Percentiles rank a stretch among this genome's conserved stretches.
Conservation (phyloP, 129 eudicot genomes). For the Heracleum sosnowskyi region DNA sequence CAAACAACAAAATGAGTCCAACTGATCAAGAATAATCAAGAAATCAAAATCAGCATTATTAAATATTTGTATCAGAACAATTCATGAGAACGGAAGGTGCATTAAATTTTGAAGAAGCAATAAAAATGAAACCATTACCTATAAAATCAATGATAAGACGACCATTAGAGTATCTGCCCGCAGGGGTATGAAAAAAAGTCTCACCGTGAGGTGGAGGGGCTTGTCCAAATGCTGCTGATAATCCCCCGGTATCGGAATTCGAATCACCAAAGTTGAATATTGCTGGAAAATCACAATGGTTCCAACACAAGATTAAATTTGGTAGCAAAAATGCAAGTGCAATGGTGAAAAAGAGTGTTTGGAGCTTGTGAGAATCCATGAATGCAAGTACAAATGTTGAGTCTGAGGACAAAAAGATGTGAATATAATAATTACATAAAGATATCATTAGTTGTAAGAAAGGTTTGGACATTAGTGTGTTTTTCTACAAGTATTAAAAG, state of each 20-base stretch:
- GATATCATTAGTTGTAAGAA: not conserved
- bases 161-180: slow-evolving; percentile 74
- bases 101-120: not conserved
- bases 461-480: not conserved
- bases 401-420: not conserved
- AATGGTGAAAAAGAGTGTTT: not conserved
- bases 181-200: slow-evolving; percentile 62
- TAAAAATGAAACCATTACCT: slow-evolving; percentile 28
- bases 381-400: not conserved
- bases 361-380: slow-evolving; percentile 1
- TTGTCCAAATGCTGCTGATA: slow-evolving; percentile 86
- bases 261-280: slow-evolving; percentile 93
- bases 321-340: not conserved
- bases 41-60: not conserved
- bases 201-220: slow-evolving; percentile 74
- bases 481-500: not conserved
- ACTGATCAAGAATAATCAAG: not conserved
- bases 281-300: slow-evolving; percentile 57
- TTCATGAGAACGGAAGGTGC: not conserved
- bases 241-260: slow-evolving; percentile 93
- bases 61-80: not conserved
- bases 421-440: too few species aligned
- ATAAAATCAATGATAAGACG: slow-evolving; percentile 68
- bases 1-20: not conserved
- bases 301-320: not conserved